Conservation (phyloP, 306 rosid species). For the Potentilla sterilis region DNA sequence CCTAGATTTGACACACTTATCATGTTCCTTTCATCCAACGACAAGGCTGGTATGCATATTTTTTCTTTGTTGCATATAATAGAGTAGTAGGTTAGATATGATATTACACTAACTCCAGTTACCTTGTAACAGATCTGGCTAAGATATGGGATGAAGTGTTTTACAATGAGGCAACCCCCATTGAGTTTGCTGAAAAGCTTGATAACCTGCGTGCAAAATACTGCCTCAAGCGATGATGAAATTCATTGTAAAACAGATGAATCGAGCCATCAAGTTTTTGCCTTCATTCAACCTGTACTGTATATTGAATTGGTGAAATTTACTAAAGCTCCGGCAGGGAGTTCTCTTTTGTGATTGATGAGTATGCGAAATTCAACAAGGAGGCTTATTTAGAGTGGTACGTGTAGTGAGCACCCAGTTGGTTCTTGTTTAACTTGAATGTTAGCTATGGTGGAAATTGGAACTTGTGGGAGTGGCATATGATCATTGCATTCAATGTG, state of each 20-base stretch:
- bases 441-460: neutral
- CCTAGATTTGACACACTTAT: conserved; percentile 75
- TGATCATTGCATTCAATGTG: neutral
- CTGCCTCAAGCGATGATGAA: conserved; percentile 36
- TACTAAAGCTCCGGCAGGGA: neutral
- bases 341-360: neutral
- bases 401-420: too few relatives aligned
- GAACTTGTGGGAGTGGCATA: neutral
- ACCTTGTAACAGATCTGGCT: conserved; percentile 50
- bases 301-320: conserved; percentile 15
- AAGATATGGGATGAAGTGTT: conserved; percentile 85
- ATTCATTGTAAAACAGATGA: conserved; percentile 5
- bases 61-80: neutral
- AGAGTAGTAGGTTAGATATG: neutral
- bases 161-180: conserved; percentile 61
- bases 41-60: conserved; percentile 58
- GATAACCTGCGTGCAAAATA: conserved; percentile 66
- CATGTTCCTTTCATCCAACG: conserved; percentile 69
- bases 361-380: neutral
- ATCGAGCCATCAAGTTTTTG: neutral
- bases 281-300: neutral
- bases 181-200: conserved; percentile 65
- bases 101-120: conserved; percentile 12
- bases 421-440: neutral
- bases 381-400: too few relatives aligned